These are phyloP conservation scores for Scedosporium boydii DNA, from an alignment of 2,329 filamentous ascomycete species.

Conservation along the genomic window DNA sequence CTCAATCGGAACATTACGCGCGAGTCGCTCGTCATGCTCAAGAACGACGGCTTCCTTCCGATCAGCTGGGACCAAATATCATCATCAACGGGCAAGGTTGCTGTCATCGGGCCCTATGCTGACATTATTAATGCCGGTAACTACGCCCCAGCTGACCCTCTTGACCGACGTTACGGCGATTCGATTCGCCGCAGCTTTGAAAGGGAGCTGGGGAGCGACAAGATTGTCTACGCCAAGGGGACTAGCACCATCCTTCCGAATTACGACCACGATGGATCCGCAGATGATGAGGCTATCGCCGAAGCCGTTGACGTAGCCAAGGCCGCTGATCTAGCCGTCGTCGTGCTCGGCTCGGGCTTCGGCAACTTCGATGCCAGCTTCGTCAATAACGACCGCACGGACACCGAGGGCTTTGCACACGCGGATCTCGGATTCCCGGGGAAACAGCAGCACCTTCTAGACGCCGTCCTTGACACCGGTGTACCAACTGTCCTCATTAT, in stretches of 20 bases:
- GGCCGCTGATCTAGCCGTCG: conserved; percentile 15
- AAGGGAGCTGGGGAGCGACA: conserved; percentile 11
- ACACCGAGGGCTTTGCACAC: conserved; percentile 22
- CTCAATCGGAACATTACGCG: conserved; percentile 13
- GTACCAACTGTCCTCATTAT: conserved; percentile 21
- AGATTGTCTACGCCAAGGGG: conserved; percentile 14
- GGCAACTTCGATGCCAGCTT: conserved; percentile 15
- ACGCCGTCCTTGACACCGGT: conserved; percentile 20
- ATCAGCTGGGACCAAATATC: neutral
- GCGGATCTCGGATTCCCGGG: conserved; percentile 21
- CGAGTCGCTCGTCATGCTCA: conserved; percentile 14
- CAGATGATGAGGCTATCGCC: neutral
- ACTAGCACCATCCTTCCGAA: conserved; percentile 10
- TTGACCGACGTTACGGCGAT: conserved; percentile 12
- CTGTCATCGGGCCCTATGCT: conserved; percentile 13
- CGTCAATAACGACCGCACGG: conserved; percentile 21
- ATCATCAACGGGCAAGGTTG: conserved; percentile 5
- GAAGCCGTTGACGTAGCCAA: conserved; percentile 14
- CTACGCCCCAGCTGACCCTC: conserved; percentile 11
- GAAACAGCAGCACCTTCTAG: conserved; percentile 23
- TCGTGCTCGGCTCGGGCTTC: conserved; percentile 20
- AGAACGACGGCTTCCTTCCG: conserved; percentile 13
- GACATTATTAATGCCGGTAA: conserved; percentile 14
- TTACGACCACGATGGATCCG: conserved; percentile 11
- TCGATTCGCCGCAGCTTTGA: conserved; percentile 13